Conservation (phyloP, 2,329 filamentous ascomycete genomes). For the Sporothrix mexicana region DNA sequence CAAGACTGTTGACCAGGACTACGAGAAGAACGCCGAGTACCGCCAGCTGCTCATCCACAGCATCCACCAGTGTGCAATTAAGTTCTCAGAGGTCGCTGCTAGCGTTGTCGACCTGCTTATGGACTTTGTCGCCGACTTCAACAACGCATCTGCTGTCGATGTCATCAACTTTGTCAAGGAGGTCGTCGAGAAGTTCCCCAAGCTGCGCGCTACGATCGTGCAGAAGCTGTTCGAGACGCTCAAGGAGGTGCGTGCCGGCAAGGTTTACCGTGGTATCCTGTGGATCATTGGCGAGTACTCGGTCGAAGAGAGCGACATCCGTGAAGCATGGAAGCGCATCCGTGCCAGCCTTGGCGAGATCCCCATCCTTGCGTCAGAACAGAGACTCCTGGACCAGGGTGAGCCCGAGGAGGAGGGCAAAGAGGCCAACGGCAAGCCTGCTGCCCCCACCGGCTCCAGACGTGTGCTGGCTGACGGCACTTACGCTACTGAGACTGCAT, state of each 20-base stretch:
- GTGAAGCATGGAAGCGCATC: slow-evolving; percentile 96
- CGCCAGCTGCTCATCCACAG: slow-evolving; percentile 93
- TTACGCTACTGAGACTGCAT: slow-evolving; percentile 93
- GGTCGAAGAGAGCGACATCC: slow-evolving; percentile 88
- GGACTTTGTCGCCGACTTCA: slow-evolving; percentile 99
- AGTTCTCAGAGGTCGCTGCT: slow-evolving; percentile 96
- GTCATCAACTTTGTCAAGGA: slow-evolving; percentile 99
- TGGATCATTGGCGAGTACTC: slow-evolving; percentile 99
- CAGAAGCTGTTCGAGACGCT: slow-evolving; percentile 87
- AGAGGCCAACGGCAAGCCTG: slow-evolving; percentile 67
- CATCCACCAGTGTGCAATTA: slow-evolving; percentile 98
- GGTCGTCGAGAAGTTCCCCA: slow-evolving; percentile 96
- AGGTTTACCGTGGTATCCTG: slow-evolving; percentile 93
- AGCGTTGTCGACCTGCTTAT: slow-evolving; percentile 96
- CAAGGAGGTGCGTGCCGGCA: slow-evolving; percentile 91
- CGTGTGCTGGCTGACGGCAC: slow-evolving; percentile 96
- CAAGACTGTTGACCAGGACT: slow-evolving; percentile 97
- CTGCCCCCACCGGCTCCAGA: slow-evolving; percentile 80
- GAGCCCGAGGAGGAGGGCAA: slow-evolving; percentile 69
- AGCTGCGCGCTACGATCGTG: slow-evolving; percentile 84
- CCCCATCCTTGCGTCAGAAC: slow-evolving; percentile 93
- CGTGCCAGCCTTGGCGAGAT: slow-evolving; percentile 94
- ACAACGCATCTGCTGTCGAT: slow-evolving; percentile 94
- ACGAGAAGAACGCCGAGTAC: slow-evolving; percentile 97
- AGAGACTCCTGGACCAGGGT: slow-evolving; percentile 85